Percentiles rank a stretch among this genome's conserved stretches.
These are phyloP conservation scores for Gnaphalium uliginosum DNA, from an alignment of 129 eudicot genomes.

Conservation along the genomic window DNA sequence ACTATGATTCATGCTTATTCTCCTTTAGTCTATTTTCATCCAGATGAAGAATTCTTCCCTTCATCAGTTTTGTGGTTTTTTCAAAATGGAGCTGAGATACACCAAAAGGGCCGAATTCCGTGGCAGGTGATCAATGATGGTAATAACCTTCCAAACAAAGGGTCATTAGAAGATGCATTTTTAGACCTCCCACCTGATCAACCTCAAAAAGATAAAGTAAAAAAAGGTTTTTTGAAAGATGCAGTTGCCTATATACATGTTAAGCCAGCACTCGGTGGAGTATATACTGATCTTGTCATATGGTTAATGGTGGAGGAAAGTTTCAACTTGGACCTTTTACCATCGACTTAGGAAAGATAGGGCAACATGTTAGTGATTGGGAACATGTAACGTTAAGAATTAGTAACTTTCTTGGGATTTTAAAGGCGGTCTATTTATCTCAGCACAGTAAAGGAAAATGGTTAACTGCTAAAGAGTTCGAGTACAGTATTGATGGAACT, in stretches of 20 bases:
- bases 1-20: slow-evolving; percentile 30
- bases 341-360: slow-evolving; percentile 31
- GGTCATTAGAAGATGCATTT: slow-evolving; percentile 32
- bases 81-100: slow-evolving; percentile 33
- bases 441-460: slow-evolving; percentile 43
- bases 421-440: slow-evolving; percentile 35
- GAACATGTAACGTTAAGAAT: slow-evolving; percentile 48
- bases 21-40: slow-evolving; percentile 42
- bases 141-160: slow-evolving; percentile 34
- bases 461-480: slow-evolving; percentile 31
- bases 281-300: slow-evolving; percentile 42
- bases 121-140: slow-evolving; percentile 21
- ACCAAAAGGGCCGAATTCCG: slow-evolving; percentile 18
- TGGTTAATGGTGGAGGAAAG: slow-evolving; percentile 50
- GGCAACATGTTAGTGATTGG: slow-evolving; percentile 62
- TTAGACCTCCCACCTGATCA: slow-evolving; percentile 40
- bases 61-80: slow-evolving; percentile 47
- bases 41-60: slow-evolving; percentile 39
- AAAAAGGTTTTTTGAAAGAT: slow-evolving; percentile 23
- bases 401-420: slow-evolving; percentile 36
- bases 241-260: slow-evolving; percentile 38
- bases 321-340: slow-evolving; percentile 38
- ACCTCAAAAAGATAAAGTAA: slow-evolving; percentile 20
- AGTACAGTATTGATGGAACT: slow-evolving; percentile 12
- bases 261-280: slow-evolving; percentile 34